A percentile compares a stretch with the other conserved stretches of the same genome.
Conservation (phyloP, 2,329 filamentous ascomycete species). For the Gnomoniopsis sp. region DNA sequence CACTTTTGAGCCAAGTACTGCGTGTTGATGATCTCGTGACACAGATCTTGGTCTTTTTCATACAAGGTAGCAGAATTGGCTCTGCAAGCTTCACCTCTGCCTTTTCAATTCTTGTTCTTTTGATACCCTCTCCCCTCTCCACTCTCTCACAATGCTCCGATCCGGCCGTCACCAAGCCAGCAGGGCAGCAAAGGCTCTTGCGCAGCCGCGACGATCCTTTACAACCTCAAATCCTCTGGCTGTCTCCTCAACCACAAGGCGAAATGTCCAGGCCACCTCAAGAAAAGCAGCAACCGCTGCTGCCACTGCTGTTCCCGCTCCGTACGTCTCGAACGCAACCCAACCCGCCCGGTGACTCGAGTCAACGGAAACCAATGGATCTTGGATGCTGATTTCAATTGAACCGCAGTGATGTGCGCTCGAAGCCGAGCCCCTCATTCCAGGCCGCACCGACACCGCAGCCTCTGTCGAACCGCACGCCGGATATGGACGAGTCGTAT, state of each 20-base stretch:
- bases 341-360: conserved; percentile 16
- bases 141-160: conserved; percentile 42
- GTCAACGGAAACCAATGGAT: conserved; percentile 16
- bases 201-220: conserved; percentile 34
- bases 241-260: conserved; percentile 31
- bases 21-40: neutral
- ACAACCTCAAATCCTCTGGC: conserved; percentile 36
- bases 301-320: conserved; percentile 31
- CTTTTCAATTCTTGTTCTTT: conserved; percentile 6
- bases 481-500: conserved; percentile 78
- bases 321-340: conserved; percentile 15
- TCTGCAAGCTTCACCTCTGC: neutral
- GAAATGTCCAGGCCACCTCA: conserved; percentile 37
- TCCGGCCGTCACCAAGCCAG: conserved; percentile 38
- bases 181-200: conserved; percentile 38
- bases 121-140: conserved; percentile 15
- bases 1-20: conserved; percentile 7
- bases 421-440: conserved; percentile 61
- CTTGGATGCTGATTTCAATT: conserved; percentile 20
- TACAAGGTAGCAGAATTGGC: neutral
- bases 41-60: neutral
- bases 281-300: conserved; percentile 51
- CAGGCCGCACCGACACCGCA: conserved; percentile 51
- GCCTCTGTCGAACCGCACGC: conserved; percentile 59
- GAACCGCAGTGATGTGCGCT: conserved; percentile 49